Evolutionary conservation across 345 rosid genomes (phyloP).

Genomic region (Ceriops zippeliana): DNA sequence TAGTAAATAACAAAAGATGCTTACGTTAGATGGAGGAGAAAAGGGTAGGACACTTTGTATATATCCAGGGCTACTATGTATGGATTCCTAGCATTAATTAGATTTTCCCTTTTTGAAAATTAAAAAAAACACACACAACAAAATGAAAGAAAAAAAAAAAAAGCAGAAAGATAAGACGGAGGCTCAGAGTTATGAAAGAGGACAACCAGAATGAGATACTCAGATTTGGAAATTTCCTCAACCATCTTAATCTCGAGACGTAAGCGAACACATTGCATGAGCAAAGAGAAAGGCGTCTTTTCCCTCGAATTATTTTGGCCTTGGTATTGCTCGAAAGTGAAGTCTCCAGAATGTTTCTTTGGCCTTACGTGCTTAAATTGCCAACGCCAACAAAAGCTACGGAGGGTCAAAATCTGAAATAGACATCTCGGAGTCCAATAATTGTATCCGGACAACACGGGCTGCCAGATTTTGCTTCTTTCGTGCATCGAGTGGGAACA

Average conservation of each 20-base stretch:
- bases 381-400: neutral
- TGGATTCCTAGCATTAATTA: too few species aligned
- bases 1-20: too few species aligned
- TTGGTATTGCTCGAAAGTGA: conserved; percentile 8
- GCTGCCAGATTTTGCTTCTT: too few species aligned
- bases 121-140: too few species aligned
- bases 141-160: too few species aligned
- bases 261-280: conserved; percentile 8
- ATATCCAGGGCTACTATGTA: too few species aligned
- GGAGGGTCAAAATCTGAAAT: neutral
- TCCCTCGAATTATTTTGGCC: neutral
- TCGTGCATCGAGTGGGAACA: too few species aligned
- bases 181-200: neutral
- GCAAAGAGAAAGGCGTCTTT: conserved; percentile 5
- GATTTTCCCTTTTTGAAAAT: too few species aligned
- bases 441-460: neutral
- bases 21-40: too few species aligned
- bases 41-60: too few species aligned
- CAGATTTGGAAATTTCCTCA: neutral
- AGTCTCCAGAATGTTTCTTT: neutral
- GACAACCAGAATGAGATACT: neutral
- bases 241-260: conserved; percentile 7
- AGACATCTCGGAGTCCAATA: neutral
- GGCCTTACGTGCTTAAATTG: neutral
- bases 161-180: neutral